Conservation (phyloP, 1,139 yeast genomes). For the Sporopachydermia cereana region DNA sequence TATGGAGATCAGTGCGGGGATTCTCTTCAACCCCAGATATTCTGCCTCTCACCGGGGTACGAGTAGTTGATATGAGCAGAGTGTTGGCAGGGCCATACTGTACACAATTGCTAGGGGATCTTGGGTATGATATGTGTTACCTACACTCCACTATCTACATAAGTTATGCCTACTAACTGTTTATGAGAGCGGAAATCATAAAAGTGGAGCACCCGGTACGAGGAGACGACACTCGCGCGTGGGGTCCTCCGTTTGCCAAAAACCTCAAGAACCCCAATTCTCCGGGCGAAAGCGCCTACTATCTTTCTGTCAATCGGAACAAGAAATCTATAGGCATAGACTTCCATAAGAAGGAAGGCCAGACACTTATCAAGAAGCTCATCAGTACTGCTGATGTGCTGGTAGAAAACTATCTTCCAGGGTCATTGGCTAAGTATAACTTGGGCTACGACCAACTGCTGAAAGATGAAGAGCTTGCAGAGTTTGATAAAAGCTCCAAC, state of each 20-base stretch:
- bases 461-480: conserved; percentile 1
- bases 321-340: conserved; percentile 28
- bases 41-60: conserved; percentile 25
- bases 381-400: conserved; percentile 26
- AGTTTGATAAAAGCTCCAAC: not conserved
- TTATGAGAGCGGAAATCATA: conserved; percentile 25
- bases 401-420: conserved; percentile 31
- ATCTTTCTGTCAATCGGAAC: conserved; percentile 27
- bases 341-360: conserved; percentile 25
- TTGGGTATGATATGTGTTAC: no score
- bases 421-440: conserved; percentile 26
- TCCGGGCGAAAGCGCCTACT: conserved; percentile 28
- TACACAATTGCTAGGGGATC: conserved; percentile 29
- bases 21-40: no score
- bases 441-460: conserved; percentile 23
- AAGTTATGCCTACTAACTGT: not conserved
- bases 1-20: no score
- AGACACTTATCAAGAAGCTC: conserved; percentile 21
- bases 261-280: conserved; percentile 10
- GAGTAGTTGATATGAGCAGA: conserved; percentile 29
- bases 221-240: conserved; percentile 33
- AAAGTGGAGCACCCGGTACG: conserved; percentile 32
- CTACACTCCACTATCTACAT: no score
- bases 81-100: conserved; percentile 34
- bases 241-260: conserved; percentile 33